Percentiles rank a stretch among this genome's conserved stretches.
Conservation (phyloP, 2,329 filamentous ascomycete species). For the Taxawa tesnikishii region DNA sequence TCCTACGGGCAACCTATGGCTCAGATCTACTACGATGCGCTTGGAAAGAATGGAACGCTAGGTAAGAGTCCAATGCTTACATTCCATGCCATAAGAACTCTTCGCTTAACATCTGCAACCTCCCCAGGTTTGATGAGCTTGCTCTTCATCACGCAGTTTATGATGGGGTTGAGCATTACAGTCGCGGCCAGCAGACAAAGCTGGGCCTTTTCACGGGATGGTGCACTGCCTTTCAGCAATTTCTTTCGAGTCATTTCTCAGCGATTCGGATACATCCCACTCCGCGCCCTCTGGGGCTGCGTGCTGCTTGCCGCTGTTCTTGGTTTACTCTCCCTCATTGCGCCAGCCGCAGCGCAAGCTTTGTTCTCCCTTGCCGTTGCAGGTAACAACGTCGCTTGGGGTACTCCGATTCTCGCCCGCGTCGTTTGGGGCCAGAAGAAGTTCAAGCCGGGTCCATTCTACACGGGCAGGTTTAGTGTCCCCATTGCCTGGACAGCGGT, state of each 20-base stretch:
- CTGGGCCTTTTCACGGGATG: constrained; percentile 34
- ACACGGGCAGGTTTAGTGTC: constrained; percentile 41
- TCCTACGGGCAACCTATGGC: constrained; percentile 49
- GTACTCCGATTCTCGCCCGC: constrained; percentile 45
- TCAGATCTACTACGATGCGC: constrained; percentile 48
- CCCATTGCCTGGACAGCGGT: constrained; percentile 43
- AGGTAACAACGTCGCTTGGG: constrained; percentile 50
- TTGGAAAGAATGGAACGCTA: constrained; percentile 47
- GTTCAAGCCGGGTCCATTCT: constrained; percentile 47
- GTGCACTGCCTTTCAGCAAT: constrained; percentile 22
- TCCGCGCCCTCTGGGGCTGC: constrained; percentile 44
- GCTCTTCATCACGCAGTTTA: constrained; percentile 48
- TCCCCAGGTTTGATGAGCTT: constrained; percentile 44
- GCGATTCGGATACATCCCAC: constrained; percentile 43
- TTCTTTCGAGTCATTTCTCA: constrained; percentile 46
- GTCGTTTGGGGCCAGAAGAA: constrained; percentile 45
- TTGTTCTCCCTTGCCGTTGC: constrained; percentile 49
- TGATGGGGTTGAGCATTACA: constrained; percentile 47
- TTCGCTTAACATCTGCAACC: too few relatives aligned
- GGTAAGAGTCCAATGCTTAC: too few relatives aligned
- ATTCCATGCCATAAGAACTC: too few relatives aligned
- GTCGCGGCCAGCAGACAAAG: constrained; percentile 48
- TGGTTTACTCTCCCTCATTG: constrained; percentile 47
- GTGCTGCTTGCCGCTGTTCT: constrained; percentile 39
- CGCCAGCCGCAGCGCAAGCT: constrained; percentile 43